Evolutionary conservation across 192 early-diverging fungal species (phyloP).

Genomic region (Rhizoclosmatium sp.): DNA sequence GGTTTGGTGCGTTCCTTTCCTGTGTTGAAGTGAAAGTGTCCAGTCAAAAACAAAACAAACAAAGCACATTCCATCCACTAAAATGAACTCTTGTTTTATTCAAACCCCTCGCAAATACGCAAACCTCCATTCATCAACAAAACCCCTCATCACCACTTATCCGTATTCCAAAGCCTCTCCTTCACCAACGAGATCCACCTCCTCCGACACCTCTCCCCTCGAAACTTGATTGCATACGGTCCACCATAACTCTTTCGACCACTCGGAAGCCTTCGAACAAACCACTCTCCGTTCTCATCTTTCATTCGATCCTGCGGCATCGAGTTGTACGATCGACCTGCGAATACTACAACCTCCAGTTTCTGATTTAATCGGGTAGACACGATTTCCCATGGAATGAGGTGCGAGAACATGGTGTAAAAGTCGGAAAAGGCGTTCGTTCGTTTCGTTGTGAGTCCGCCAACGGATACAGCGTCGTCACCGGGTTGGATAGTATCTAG

Average conservation of each 20-base stretch:
- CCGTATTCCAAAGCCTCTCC: not conserved
- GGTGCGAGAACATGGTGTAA: no score
- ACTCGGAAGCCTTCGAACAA: not conserved
- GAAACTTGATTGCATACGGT: not conserved
- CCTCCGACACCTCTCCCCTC: not conserved
- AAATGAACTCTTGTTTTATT: not conserved
- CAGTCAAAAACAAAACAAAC: not conserved
- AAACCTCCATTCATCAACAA: not conserved
- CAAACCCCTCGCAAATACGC: not conserved
- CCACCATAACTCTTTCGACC: not conserved
- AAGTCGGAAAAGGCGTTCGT: no score
- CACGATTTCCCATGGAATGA: no score
- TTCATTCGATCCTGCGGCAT: not conserved
- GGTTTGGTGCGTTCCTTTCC: not conserved
- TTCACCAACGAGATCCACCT: not conserved
- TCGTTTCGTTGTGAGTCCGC: no score
- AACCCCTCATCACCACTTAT: not conserved
- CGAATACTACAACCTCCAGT: no score
- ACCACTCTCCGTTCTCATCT: not conserved
- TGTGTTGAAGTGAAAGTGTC: no score
- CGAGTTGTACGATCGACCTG: not conserved
- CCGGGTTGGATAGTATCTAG: no score
- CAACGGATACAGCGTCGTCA: no score
- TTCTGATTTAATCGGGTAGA: no score
- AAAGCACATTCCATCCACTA: not conserved